Base-by-base conservation (phyloP, 768 basidiomycete species). In the Termitomyces sp. region DNA sequence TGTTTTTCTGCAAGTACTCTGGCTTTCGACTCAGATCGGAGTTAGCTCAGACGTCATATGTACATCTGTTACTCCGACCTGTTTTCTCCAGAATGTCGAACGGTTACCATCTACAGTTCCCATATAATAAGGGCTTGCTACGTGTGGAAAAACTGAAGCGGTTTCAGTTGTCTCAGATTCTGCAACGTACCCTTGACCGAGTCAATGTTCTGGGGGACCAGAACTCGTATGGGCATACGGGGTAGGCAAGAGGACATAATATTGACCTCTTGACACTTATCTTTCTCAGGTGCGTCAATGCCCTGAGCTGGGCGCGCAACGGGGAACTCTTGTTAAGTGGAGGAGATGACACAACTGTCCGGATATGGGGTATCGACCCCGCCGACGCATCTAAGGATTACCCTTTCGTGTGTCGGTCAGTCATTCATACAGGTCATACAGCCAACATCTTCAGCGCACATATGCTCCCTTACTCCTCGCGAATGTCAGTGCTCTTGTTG, bases 381-480 rank as follows among this genome's bases (percentile, higher is more conserved):
- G 65, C 69, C 30, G 69, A 78, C 60, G 59, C 64, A 19, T 62
- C 56, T 26, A 66, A 75, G 30, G 80, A 81, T 49, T 88, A 85
- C 71, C 85, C 81, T 26, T 91, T 83, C 68, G 69, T 71, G 41
- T 90, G 80, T 64, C 75, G 81, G 54, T 75, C 83, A 8, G 79
- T 87, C n/a, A 84, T 94, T 48, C 68, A 76, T 14, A 93, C 93
- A 0, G 90, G 90, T 3, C 93, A 96, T 67, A 78, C 71, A 45
- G 83, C 78, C 12, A 96, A 96, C 63, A 90, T 96, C 45, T 96
- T 96, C 74, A 89, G 85, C 60, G 83, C 81, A 0, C 82, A 89
- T 45, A 85, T 90, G 77, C 74, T 96, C 1, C 90, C 91, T 0
- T 73, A 80, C 59, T 89, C 90, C 11, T 80, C 84, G n/a, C 80